Conservation (phyloP, 2,329 filamentous ascomycete species). For the Verticillium tricorpus region DNA sequence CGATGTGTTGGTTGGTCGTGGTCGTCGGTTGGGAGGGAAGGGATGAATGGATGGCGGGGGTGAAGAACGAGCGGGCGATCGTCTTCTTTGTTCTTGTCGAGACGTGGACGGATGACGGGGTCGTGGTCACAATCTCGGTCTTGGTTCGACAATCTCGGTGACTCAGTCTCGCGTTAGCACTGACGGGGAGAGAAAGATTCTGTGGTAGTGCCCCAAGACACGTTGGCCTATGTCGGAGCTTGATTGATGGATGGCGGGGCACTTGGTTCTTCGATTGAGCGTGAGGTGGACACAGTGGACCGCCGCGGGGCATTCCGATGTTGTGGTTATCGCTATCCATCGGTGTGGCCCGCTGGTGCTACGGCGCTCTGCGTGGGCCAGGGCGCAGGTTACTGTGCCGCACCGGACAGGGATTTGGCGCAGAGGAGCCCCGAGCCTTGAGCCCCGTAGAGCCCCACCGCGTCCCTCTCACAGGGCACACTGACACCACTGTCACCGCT, state of each 20-base stretch:
- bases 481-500: too few relatives aligned
- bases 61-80: background rate
- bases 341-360: background rate
- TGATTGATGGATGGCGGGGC: conserved; percentile 14
- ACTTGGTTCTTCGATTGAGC: background rate
- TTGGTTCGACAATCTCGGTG: background rate
- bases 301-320: background rate
- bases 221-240: conserved; percentile 17
- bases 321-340: background rate
- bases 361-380: background rate
- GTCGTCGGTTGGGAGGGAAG: background rate
- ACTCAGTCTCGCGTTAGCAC: background rate
- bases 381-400: background rate
- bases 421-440: background rate
- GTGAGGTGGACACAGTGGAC: background rate
- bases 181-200: background rate
- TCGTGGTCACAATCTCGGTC: background rate
- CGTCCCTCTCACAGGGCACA: too few relatives aligned
- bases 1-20: too few relatives aligned
- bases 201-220: conserved; percentile 2
- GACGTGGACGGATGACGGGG: background rate
- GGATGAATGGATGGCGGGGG: background rate
- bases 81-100: background rate
- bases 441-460: background rate
- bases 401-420: background rate